Conservation (phyloP, 768 basidiomycete genomes). For the Strobilomyces confusus region DNA sequence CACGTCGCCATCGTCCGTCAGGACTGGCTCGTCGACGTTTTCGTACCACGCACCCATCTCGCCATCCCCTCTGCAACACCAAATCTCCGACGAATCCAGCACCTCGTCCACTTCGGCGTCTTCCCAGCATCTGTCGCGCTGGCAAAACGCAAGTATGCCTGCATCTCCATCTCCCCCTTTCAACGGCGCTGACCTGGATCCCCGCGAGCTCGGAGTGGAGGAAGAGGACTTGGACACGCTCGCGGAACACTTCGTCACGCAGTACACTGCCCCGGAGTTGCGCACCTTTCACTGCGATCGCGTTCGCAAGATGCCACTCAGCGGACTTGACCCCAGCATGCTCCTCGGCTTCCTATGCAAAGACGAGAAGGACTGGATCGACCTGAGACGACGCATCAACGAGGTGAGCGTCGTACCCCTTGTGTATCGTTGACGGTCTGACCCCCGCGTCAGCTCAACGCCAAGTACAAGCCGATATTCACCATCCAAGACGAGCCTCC, state of each 20-base stretch:
- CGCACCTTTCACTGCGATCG: conserved; percentile 96
- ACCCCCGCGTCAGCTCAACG: conserved; percentile 17
- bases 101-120: conserved; percentile 30
- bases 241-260: conserved; percentile 62
- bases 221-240: conserved; percentile 39
- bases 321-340: conserved; percentile 95
- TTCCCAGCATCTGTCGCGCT: conserved; percentile 29
- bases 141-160: conserved; percentile 25
- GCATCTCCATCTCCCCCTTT: conserved; percentile 19
- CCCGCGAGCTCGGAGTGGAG: conserved; percentile 34
- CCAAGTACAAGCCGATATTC: conserved; percentile 72
- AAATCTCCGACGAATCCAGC: conserved; percentile 46
- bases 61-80: conserved; percentile 63
- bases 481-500: conserved; percentile 87
- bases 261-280: conserved; percentile 71
- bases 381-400: conserved; percentile 66
- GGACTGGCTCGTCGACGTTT: conserved; percentile 45
- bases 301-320: conserved; percentile 90
- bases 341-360: conserved; percentile 86
- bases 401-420: conserved; percentile 50
- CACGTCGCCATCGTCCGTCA: conserved; percentile 49
- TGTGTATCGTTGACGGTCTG: background rate
- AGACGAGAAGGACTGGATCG: conserved; percentile 81
- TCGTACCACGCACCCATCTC: conserved; percentile 59
- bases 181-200: conserved; percentile 32